phyloP scores from a whole-genome alignment of 2,329 filamentous ascomycete genomes.

The Dendryphion nanum region DNA sequence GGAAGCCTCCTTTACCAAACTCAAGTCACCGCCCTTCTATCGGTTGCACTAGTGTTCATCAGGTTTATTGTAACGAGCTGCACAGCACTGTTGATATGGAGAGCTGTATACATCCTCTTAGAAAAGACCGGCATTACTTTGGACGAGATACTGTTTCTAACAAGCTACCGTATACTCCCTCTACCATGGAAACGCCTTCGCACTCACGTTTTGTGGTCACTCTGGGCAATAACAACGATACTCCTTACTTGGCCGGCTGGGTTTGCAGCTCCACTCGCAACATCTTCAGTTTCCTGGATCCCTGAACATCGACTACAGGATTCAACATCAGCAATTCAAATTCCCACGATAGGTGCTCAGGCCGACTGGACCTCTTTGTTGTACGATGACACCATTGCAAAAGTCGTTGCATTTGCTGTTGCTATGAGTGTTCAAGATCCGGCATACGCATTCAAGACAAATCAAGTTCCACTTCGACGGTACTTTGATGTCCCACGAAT shows the following conservation, averaged over 20 bases:
- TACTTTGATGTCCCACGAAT: background rate
- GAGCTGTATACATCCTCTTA: background rate
- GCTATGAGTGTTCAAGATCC: background rate
- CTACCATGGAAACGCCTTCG: background rate
- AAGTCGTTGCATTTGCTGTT: background rate
- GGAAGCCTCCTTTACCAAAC: slow-evolving; percentile 1
- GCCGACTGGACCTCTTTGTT: background rate
- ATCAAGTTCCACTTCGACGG: background rate
- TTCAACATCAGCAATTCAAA: background rate
- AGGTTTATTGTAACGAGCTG: background rate
- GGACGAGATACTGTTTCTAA: background rate
- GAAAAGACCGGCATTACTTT: background rate
- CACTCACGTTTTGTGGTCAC: background rate
- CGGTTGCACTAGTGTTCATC: background rate
- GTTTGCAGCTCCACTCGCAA: background rate
- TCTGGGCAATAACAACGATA: background rate
- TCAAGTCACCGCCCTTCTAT: background rate
- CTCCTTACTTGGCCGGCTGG: background rate
- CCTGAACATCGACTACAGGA: background rate
- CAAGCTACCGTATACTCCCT: background rate
- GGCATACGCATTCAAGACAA: background rate
- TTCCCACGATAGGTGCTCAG: background rate
- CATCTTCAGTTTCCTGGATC: background rate
- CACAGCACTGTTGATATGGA: background rate
- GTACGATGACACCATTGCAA: background rate